These are phyloP conservation scores for Orbilia quercus DNA, from an alignment of 2,329 filamentous ascomycete genomes.

Conservation along the genomic window DNA sequence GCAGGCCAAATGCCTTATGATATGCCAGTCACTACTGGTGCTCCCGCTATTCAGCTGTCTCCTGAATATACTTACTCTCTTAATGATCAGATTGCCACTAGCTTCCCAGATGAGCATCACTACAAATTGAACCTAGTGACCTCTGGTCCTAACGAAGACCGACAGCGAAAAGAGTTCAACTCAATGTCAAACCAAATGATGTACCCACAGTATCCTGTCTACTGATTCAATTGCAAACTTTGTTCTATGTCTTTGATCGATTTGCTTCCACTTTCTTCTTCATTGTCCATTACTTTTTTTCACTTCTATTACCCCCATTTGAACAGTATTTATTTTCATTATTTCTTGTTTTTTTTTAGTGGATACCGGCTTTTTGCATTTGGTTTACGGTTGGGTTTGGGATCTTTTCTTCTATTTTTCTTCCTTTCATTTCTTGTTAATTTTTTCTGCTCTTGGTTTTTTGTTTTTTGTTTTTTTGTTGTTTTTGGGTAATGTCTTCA, in stretches of 20 bases:
- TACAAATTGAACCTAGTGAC: constrained; percentile 49
- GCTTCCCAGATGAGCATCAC: constrained; percentile 51
- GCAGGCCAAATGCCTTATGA: constrained; percentile 43
- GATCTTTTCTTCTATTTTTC: constrained; percentile 35
- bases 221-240: constrained; percentile 21
- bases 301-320: constrained; percentile 20
- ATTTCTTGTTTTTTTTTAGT: constrained; percentile 32
- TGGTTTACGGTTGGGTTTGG: constrained; percentile 52
- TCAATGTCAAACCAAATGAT: constrained; percentile 39
- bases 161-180: constrained; percentile 36
- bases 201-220: constrained; percentile 47
- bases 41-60: constrained; percentile 44
- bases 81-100: constrained; percentile 50
- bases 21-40: constrained; percentile 46
- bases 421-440: constrained; percentile 13
- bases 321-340: constrained; percentile 25
- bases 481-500: constrained; percentile 54
- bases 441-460: no score
- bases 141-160: constrained; percentile 37
- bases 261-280: constrained; percentile 20
- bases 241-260: constrained; percentile 1
- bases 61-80: constrained; percentile 50
- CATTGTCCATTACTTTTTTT: constrained; percentile 7
- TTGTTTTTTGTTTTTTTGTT: constrained; percentile 22
- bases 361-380: constrained; percentile 52